Conservation (phyloP, 73 alveolate genomes). For the Paramecium tetraurelia region DNA sequence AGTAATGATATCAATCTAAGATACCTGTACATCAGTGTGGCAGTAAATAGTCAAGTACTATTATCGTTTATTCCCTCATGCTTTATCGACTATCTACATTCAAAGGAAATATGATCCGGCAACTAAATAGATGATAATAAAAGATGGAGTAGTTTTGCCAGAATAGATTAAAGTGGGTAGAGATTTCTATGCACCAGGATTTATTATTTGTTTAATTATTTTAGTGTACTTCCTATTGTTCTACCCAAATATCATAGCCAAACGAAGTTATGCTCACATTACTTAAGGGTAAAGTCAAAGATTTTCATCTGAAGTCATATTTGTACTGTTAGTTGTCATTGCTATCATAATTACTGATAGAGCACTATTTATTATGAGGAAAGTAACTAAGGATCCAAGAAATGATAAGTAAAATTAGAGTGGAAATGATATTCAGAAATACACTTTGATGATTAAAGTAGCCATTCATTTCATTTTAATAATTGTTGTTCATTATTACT, state of each 20-base stretch:
- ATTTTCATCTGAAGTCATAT: conserved; percentile 61
- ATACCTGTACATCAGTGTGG: background rate
- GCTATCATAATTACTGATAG: conserved; percentile 66
- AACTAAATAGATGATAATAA: background rate
- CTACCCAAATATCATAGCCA: conserved; percentile 66
- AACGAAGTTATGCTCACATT: conserved; percentile 55
- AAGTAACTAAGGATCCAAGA: conserved; percentile 36
- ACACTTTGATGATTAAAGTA: conserved; percentile 40
- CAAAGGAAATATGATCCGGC: background rate
- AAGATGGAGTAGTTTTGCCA: conserved; percentile 49
- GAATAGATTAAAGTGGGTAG: conserved; percentile 70
- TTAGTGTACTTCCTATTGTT: conserved; percentile 65
- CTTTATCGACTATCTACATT: background rate
- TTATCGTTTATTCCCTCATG: conserved; percentile 5
- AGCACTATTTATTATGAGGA: conserved; percentile 64
- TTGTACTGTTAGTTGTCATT: conserved; percentile 55
- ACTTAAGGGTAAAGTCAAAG: conserved; percentile 61
- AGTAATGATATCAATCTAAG: background rate
- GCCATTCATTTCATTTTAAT: conserved; percentile 8
- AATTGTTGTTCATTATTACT: conserved; percentile 39
- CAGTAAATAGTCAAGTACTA: background rate
- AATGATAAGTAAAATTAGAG: background rate
- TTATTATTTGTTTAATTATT: conserved; percentile 59
- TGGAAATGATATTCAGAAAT: conserved; percentile 27
- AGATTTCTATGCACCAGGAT: conserved; percentile 63